Percentiles rank a stretch among this genome's conserved stretches.
These are phyloP conservation scores for Fomitopsis palustris DNA, from an alignment of 1,284 basidiomycete genomes.

Conservation along the genomic window DNA sequence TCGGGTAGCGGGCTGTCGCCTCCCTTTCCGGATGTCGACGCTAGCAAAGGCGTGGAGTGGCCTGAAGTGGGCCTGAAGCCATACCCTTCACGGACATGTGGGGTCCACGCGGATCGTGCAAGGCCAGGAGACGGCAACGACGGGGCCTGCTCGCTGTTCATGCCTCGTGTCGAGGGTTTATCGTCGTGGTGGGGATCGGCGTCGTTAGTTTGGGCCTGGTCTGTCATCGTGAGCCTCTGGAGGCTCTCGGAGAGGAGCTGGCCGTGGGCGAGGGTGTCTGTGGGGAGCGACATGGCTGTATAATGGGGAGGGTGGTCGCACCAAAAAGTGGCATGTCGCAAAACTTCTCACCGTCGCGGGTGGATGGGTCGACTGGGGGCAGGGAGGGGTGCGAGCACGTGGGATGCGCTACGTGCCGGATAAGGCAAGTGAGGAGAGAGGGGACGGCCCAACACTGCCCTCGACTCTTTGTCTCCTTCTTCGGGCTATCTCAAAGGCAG, in stretches of 20 bases:
- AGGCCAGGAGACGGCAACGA: constrained; percentile 10
- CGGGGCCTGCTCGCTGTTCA: constrained; percentile 10
- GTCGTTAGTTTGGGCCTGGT: constrained; percentile 13
- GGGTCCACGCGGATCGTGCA: constrained; percentile 26
- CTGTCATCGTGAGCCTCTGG: constrained; percentile 25
- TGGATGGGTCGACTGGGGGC: not conserved
- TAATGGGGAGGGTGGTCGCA: not conserved
- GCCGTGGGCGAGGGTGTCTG: constrained; percentile 19
- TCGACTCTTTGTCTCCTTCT: constrained; percentile 12
- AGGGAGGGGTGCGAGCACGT: constrained; percentile 3
- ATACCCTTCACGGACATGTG: constrained; percentile 67
- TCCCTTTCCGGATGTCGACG: constrained; percentile 17
- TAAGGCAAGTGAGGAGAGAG: constrained; percentile 19
- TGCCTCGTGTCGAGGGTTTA: constrained; percentile 13
- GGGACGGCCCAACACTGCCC: not conserved
- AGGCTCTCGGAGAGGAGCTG: constrained; percentile 28
- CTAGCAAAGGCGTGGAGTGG: constrained; percentile 54
- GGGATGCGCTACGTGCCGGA: constrained; percentile 3
- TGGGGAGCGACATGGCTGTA: constrained; percentile 22
- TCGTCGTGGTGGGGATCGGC: constrained; percentile 14
- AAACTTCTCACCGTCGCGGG: constrained; percentile 6
- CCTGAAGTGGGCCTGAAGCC: constrained; percentile 75
- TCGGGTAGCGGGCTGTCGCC: constrained; percentile 62
- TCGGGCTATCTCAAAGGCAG: constrained; percentile 19
- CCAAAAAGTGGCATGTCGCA: not conserved